Percentiles rank a stretch among this genome's conserved stretches.
phyloP scores from a whole-genome alignment of 306 rosid genomes.

The Castanea sativa region DNA sequence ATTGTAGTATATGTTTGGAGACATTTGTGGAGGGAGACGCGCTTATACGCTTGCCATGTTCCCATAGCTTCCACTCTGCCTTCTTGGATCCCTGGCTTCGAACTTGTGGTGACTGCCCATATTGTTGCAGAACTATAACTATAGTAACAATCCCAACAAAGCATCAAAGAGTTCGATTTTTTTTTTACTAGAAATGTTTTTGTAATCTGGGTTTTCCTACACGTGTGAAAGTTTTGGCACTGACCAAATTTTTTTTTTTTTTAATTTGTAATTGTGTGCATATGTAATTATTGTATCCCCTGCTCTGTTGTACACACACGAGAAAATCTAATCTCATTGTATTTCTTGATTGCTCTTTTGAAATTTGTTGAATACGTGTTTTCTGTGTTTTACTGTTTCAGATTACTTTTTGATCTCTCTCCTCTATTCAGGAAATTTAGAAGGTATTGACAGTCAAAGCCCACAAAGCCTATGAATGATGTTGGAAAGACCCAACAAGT shows the following conservation, averaged over 20 bases:
- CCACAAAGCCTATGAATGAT: no score
- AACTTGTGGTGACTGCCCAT: constrained; percentile 76
- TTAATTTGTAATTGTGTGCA: background rate
- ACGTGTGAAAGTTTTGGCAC: constrained; percentile 15
- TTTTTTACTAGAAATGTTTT: background rate
- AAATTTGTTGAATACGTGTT: background rate
- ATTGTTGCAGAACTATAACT: constrained; percentile 47
- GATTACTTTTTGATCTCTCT: background rate
- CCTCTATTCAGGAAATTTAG: no score
- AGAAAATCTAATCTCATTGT: background rate
- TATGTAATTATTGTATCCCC: background rate
- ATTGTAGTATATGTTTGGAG: constrained; percentile 89
- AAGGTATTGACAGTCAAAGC: no score
- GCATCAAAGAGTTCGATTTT: background rate
- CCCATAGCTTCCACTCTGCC: constrained; percentile 64
- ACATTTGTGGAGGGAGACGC: constrained; percentile 57
- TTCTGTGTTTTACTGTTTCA: background rate
- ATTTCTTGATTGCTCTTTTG: background rate
- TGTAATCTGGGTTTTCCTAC: background rate
- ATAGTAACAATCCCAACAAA: constrained; percentile 32
- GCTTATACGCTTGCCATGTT: constrained; percentile 64
- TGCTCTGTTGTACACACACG: background rate
- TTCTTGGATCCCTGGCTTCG: constrained; percentile 85
- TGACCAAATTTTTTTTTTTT: background rate
- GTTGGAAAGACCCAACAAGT: no score